Base-by-base conservation (phyloP, 2,329 filamentous ascomycete species). In the Trichoderma gracile region DNA sequence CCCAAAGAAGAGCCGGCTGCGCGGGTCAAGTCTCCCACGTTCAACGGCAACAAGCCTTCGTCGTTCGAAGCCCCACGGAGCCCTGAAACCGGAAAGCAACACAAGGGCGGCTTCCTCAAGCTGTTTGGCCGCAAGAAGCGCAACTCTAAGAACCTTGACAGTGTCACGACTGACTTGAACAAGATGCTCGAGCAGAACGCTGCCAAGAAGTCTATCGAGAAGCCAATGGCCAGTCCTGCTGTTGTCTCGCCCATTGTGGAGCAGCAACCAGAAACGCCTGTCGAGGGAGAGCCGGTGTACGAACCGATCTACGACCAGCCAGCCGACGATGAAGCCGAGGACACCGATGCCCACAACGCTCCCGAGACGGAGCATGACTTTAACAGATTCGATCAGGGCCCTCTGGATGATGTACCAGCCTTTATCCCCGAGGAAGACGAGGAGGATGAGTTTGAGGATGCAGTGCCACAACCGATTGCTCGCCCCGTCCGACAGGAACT, bases 381-480 rank as follows among this genome's bases (percentile, higher is more conserved):
- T 69, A 79, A 84, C 17, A 82, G 80, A 25, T 98, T 98, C 73
- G 90, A 95, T 72, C 94, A 98, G 78, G 95, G 93, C 2, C 95
- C 95, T 1, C 83, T 97, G 25, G 77, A 85, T 10, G 93, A 98
- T 64, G 90, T 95, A 75, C 94, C 95, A 3, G 91, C 93, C 1
- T 96, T 96, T 72, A 82, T 86, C 12, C 91, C 91, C 0, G 81
- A 88, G 15, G 80, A 81, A 27, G 79, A 82, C 25, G 80, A 80
- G 42, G 77, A 77, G 9, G 82, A 82, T 50, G 76, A 77, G 6
- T 60, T 52, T 8, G 57, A 62, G 25, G 58, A 62, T 54, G 78
- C 84, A n/a, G 80, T 77, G 2, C 82, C 84, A 23, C 81, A 83
- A 2, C 82, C 84, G 1, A 86, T 85, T 66, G 76, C 79, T 14